A percentile compares a stretch with the other conserved stretches of the same genome.
Evolutionary conservation across 2,329 filamentous ascomycete species (phyloP).

Genomic region (Arthrobotrys sinensis): DNA sequence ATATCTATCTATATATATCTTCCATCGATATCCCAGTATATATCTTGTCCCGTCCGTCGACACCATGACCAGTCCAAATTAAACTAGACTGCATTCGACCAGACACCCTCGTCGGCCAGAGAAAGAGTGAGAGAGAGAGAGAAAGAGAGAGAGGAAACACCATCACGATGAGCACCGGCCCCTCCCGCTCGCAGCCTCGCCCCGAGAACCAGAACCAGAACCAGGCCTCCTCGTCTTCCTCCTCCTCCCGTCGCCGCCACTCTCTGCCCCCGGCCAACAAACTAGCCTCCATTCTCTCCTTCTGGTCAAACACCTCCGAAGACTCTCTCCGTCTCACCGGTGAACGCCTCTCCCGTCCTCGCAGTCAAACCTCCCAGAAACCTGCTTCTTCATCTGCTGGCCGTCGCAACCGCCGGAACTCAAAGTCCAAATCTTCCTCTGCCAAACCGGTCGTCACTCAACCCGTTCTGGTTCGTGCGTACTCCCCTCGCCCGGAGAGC

Average conservation of each 20-base stretch:
- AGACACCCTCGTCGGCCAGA: no score
- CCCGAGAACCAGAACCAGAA: slow-evolving; percentile 2
- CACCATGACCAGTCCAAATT: neutral
- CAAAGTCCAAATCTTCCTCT: slow-evolving; percentile 33
- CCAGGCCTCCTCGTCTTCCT: neutral
- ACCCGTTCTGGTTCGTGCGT: slow-evolving; percentile 51
- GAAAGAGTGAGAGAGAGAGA: no score
- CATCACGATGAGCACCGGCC: slow-evolving; percentile 30
- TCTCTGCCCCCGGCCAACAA: slow-evolving; percentile 54
- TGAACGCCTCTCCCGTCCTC: slow-evolving; percentile 47
- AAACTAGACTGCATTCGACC: no score
- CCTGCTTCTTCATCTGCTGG: neutral
- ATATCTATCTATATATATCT: neutral
- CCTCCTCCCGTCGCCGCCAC: slow-evolving; percentile 45
- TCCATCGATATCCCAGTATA: neutral
- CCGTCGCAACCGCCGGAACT: slow-evolving; percentile 34
- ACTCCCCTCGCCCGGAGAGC: slow-evolving; percentile 47
- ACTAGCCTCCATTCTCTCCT: slow-evolving; percentile 54
- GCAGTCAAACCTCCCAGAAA: slow-evolving; percentile 40
- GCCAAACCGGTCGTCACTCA: slow-evolving; percentile 41
- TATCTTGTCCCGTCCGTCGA: neutral
- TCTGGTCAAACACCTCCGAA: slow-evolving; percentile 52
- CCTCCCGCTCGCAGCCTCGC: slow-evolving; percentile 20
- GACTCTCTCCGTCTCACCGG: slow-evolving; percentile 44
- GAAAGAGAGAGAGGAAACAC: neutral